Conservation (phyloP, 768 basidiomycete species). For the Collybia sordida region DNA sequence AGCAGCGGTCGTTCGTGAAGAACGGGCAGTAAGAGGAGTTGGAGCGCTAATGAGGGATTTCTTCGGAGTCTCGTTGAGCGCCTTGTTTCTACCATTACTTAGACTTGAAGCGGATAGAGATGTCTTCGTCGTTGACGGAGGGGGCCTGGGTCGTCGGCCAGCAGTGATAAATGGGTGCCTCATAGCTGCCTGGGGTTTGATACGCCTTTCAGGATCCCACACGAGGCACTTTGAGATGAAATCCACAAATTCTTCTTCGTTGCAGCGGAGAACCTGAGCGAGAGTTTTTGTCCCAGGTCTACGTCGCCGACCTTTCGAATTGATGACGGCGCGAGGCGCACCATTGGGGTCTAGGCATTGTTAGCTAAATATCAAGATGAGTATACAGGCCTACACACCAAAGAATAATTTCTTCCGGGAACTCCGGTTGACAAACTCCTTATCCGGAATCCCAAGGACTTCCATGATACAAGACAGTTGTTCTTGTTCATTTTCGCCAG, state of each 20-base stretch:
- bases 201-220: constrained; percentile 95
- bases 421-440: constrained; percentile 91
- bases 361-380: neutral
- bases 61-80: constrained; percentile 71
- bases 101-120: constrained; percentile 59
- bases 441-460: constrained; percentile 93
- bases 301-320: constrained; percentile 93
- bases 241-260: constrained; percentile 95
- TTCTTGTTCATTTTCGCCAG: constrained; percentile 98
- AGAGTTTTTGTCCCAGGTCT: constrained; percentile 91
- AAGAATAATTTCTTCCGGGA: constrained; percentile 95
- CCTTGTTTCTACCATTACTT: constrained; percentile 52
- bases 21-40: constrained; percentile 81
- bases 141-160: constrained; percentile 53
- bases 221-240: constrained; percentile 96
- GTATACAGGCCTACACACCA: constrained; percentile 50
- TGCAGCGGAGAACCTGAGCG: constrained; percentile 84
- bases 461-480: constrained; percentile 99
- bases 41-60: constrained; percentile 89
- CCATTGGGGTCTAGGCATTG: constrained; percentile 77
- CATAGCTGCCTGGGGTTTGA: constrained; percentile 92
- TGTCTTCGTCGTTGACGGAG: constrained; percentile 50
- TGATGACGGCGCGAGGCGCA: constrained; percentile 89
- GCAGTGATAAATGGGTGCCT: constrained; percentile 86
- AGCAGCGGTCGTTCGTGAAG: constrained; percentile 51